Base-by-base conservation (phyloP, 2,329 filamentous ascomycete genomes). In the Triangularia verruculosa region DNA sequence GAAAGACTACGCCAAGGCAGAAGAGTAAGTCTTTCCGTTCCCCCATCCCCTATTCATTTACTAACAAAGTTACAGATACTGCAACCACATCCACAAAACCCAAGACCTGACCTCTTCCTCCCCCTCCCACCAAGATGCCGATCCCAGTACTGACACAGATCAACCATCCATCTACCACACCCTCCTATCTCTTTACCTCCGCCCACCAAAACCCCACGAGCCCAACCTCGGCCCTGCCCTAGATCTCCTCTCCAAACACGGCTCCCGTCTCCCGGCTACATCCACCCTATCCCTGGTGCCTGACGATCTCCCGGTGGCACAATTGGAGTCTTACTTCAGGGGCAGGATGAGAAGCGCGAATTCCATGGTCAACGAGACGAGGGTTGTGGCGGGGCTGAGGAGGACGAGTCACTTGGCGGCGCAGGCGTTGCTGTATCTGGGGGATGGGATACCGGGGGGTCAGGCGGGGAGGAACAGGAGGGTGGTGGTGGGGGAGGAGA, bases 251-350 rank as follows among this genome's bases (percentile, higher is more conserved):
- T 93, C 91, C 52, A 91, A 91, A 70, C 95, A 99, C 73, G 95
- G 95, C 56, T 92, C 94, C 11, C 90, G 95, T 11, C 85, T 99
- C 5, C 94, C 96, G 0, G 93, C 95, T 0, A 86, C 88, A 4
- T 94, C 91, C 32, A 96, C 94, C 0, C 82, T 99, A 7, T 87
- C 90, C 20, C 83, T 99, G 22, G 93, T 99, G 53, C 95, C 95
- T 0, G 85, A 92, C 64, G 82, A 86, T 3, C 85, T 98, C 7
- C 89, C 92, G 0, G 86, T 98, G 7, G 81, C 84, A 39, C 86
- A 95, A 63, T 85, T 99, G 0, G 91, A 93, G 72, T 89, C 89
- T 13, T 99, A 99, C 77, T 98, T 99, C 81, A 87, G 89, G 39
- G 93, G 93, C 11, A 89, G 94, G 22, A 97, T 98, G 71, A 88